A percentile compares a stretch with the other conserved stretches of the same genome.
Evolutionary conservation across 257 asterid genomes (phyloP).

Genomic region (Cordia subcordata): DNA sequence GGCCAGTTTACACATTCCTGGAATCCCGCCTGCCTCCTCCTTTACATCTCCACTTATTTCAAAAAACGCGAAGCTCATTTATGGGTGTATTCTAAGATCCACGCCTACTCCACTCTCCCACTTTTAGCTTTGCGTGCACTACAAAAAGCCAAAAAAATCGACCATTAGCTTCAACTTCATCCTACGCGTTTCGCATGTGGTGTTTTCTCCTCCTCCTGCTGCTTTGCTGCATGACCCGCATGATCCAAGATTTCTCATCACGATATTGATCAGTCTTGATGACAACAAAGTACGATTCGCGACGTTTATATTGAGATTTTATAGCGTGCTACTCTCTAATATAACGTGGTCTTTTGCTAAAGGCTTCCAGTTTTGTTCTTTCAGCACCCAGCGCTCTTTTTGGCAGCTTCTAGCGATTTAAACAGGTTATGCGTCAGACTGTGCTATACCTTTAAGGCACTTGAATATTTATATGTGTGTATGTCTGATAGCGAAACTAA

Average conservation of each 20-base stretch:
- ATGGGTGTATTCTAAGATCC: slow-evolving; percentile 12
- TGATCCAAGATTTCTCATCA: not conserved
- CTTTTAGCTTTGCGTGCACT: slow-evolving; percentile 34
- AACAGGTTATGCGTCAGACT: not conserved
- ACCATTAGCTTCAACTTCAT: slow-evolving; percentile 1
- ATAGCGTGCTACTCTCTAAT: too few species aligned
- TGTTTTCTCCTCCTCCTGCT: not conserved
- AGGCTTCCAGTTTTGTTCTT: not conserved
- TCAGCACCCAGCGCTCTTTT: not conserved
- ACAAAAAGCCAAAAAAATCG: slow-evolving; percentile 18
- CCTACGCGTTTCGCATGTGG: slow-evolving; percentile 20
- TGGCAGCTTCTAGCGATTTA: not conserved
- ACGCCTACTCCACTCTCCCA: too few species aligned
- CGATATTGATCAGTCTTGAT: not conserved
- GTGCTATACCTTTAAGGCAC: not conserved
- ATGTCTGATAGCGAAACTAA: too few species aligned
- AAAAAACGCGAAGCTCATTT: too few species aligned
- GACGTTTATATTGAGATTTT: not conserved
- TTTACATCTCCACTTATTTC: too few species aligned
- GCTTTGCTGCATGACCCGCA: not conserved
- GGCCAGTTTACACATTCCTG: slow-evolving; percentile 20
- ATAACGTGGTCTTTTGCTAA: not conserved
- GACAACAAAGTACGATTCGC: not conserved
- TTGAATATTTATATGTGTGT: too few species aligned
- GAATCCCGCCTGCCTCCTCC: slow-evolving; percentile 31